phyloP scores from a whole-genome alignment of 2,329 filamentous ascomycete genomes.

The Chrysosphaeria jannelii region DNA sequence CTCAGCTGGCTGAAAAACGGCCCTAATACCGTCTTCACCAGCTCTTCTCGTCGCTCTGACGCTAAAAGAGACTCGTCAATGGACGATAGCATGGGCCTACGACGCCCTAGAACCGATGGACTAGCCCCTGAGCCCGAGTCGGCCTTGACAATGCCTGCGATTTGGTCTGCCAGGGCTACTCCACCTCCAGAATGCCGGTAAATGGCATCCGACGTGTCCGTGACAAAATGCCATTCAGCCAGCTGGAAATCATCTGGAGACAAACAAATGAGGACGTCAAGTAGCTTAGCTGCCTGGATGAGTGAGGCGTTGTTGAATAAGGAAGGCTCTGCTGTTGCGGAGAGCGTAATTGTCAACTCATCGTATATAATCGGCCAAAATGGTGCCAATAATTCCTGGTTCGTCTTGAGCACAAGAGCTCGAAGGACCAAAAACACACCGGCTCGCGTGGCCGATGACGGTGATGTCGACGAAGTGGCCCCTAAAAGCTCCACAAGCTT shows the following conservation, averaged over 20 bases:
- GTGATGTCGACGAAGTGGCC: slow-evolving; percentile 66
- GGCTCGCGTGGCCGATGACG: slow-evolving; percentile 63
- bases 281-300: slow-evolving; percentile 74
- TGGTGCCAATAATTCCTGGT: slow-evolving; percentile 47
- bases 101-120: slow-evolving; percentile 9
- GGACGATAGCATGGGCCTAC: slow-evolving; percentile 18
- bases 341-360: slow-evolving; percentile 56
- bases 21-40: slow-evolving; percentile 49
- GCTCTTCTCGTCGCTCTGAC: slow-evolving; percentile 33
- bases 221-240: slow-evolving; percentile 94
- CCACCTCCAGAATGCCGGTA: slow-evolving; percentile 36
- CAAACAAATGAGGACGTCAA: slow-evolving; percentile 63
- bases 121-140: slow-evolving; percentile 22
- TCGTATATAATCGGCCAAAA: slow-evolving; percentile 77
- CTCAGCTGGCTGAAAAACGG: slow-evolving; percentile 82
- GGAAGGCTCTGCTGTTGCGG: slow-evolving; percentile 29
- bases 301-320: slow-evolving; percentile 52
- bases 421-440: slow-evolving; percentile 76
- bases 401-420: slow-evolving; percentile 50
- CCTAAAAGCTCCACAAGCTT: slow-evolving; percentile 65
- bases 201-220: slow-evolving; percentile 86
- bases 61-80: slow-evolving; percentile 22
- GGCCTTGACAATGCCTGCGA: too few relatives aligned
- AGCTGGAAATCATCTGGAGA: slow-evolving; percentile 91
- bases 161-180: slow-evolving; percentile 40